Conservation (phyloP, 2,329 filamentous ascomycete species). For the Conoideocrella luteorostrata region DNA sequence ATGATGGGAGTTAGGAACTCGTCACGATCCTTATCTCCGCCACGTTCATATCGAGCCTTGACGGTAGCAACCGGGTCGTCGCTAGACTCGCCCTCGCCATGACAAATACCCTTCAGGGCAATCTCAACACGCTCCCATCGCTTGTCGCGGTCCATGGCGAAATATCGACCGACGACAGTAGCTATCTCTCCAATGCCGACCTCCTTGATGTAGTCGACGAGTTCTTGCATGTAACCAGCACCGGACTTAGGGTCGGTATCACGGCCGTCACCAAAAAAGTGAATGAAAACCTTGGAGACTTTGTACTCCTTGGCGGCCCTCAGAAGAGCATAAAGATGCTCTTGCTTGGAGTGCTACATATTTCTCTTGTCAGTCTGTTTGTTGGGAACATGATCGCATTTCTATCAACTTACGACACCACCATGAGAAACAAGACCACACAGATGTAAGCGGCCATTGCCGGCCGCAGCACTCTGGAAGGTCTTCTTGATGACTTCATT, state of each 20-base stretch:
- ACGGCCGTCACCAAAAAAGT: conserved; percentile 97
- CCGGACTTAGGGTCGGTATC: conserved; percentile 97
- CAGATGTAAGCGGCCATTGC: conserved; percentile 87
- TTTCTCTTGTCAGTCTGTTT: background rate
- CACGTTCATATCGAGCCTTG: conserved; percentile 78
- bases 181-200: conserved; percentile 82
- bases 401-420: conserved; percentile 59
- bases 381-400: background rate
- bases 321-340: conserved; percentile 81
- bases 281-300: conserved; percentile 89
- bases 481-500: conserved; percentile 70
- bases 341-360: conserved; percentile 79
- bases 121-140: conserved; percentile 93
- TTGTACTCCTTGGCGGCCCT: conserved; percentile 83
- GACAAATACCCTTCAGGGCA: conserved; percentile 78
- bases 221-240: conserved; percentile 77
- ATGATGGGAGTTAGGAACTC: conserved; percentile 99
- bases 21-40: conserved; percentile 65
- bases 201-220: conserved; percentile 75
- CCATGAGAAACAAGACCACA: conserved; percentile 90
- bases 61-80: conserved; percentile 81
- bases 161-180: conserved; percentile 93
- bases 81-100: conserved; percentile 80
- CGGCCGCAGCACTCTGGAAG: conserved; percentile 73
- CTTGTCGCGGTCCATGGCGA: conserved; percentile 99